Percentiles rank a stretch among this genome's conserved stretches.
phyloP scores from a whole-genome alignment of 2,329 filamentous ascomycete genomes.

The Geosmithia putterillii region DNA sequence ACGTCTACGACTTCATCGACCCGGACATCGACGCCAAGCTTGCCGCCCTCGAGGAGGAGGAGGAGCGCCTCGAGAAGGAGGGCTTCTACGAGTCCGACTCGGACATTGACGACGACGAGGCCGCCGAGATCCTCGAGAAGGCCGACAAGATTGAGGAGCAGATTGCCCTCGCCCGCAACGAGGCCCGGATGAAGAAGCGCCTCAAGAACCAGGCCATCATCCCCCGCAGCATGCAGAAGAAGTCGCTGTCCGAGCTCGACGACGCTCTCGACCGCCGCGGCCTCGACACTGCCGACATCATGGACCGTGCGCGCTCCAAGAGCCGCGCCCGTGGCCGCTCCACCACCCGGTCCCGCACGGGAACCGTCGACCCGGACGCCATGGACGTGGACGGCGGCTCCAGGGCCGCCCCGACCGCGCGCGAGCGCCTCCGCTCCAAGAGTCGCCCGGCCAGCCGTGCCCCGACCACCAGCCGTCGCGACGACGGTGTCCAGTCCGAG shows the following conservation, averaged over 20 bases:
- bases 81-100: slow-evolving; percentile 87
- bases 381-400: slow-evolving; percentile 71
- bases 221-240: slow-evolving; percentile 68
- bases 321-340: slow-evolving; percentile 62
- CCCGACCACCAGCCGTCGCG: slow-evolving; percentile 50
- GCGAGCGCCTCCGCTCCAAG: slow-evolving; percentile 57
- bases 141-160: slow-evolving; percentile 94
- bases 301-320: slow-evolving; percentile 55
- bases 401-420: slow-evolving; percentile 36
- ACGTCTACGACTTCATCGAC: slow-evolving; percentile 94
- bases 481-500: slow-evolving; percentile 65
- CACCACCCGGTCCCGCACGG: slow-evolving; percentile 47
- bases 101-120: slow-evolving; percentile 75
- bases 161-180: slow-evolving; percentile 82
- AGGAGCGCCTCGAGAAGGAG: slow-evolving; percentile 81
- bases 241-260: slow-evolving; percentile 79
- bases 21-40: slow-evolving; percentile 94
- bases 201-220: slow-evolving; percentile 96
- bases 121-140: slow-evolving; percentile 73
- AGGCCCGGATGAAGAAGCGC: slow-evolving; percentile 86
- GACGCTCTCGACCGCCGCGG: slow-evolving; percentile 74
- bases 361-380: slow-evolving; percentile 51
- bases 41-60: slow-evolving; percentile 83
- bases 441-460: slow-evolving; percentile 59
- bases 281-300: slow-evolving; percentile 66